Evolutionary conservation across 257 asterid species (phyloP), one percentile per base, ranked within the genome.

Genomic region (Salvia rosmarinus): DNA sequence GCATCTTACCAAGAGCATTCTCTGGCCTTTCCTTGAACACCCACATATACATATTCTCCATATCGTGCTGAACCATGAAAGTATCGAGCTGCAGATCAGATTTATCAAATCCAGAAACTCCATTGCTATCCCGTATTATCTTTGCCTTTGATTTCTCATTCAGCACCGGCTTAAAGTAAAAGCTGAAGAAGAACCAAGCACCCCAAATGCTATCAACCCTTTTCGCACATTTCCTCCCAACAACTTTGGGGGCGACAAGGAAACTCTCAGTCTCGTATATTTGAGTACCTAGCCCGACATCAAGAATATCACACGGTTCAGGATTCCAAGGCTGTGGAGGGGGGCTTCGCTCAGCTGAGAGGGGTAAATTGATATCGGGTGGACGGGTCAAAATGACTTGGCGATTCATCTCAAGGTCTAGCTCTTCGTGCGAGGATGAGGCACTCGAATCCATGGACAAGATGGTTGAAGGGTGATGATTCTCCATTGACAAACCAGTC

Each of bases 11-110:
- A 10, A 87, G 81, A n/a, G 92, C 88, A 72, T 89, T 89, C 60
- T 87, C 96, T 5, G 91, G 95, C 77, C 88, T 81, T 74, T 87
- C 96, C 80, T 87, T 89, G 65, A 89, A 89, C 52, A 80, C 90
- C 96, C 96, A 89, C 96, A 89, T 87, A 57, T 89, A 87, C 89
- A 89, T 89, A 63, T 89, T 89, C 69, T 89, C 96, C 96, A 89
- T 85, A 73, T 89, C 96, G 16, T 89, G 95, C 51, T 89, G 96
- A 63, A 89, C 96, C 86, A 89, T 52, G 78, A 89, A 89, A 1
- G 82, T 83, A 35, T 89, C 95, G 5, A 84, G 89, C 80, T 77
- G 86, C 32, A 89, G 84, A 64, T 89, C 96, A 3, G 90, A 79
- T 55, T 87, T 89, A 55, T 78, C 86, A 51, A 89, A 85, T 17